phyloP scores from a whole-genome alignment of 495 filamentous ascomycete species.

The Hyaloscypha hepaticicola region DNA sequence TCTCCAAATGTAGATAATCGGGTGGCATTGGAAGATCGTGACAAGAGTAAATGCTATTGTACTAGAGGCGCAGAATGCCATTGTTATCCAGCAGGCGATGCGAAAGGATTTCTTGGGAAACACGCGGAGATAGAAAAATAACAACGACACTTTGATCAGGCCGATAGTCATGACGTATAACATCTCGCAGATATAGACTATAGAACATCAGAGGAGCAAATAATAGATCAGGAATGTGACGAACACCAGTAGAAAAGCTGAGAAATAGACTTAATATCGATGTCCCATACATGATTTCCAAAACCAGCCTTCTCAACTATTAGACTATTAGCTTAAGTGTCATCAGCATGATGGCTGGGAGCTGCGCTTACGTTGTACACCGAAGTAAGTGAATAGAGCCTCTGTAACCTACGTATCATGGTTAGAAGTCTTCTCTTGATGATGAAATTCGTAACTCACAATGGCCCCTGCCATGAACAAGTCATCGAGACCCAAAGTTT shows the following conservation, averaged over 20 bases:
- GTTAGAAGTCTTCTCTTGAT: not conserved
- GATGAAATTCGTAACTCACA: constrained; percentile 10
- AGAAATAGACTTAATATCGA: not conserved
- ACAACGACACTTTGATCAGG: constrained; percentile 30
- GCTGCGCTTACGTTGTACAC: constrained; percentile 21
- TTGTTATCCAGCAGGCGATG: constrained; percentile 20
- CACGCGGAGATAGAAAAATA: constrained; percentile 36
- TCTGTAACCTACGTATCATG: constrained; percentile 1
- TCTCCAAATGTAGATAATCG: constrained; percentile 26
- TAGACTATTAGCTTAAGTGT: constrained; percentile 9
- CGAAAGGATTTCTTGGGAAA: constrained; percentile 26
- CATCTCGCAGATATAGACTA: constrained; percentile 26
- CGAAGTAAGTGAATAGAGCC: not conserved
- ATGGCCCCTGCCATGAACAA: constrained; percentile 33
- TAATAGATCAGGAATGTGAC: not conserved
- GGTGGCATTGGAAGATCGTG: constrained; percentile 38
- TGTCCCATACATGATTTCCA: constrained; percentile 7
- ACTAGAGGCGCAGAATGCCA: constrained; percentile 2
- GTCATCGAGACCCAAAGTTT: constrained; percentile 36
- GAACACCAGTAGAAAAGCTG: constrained; percentile 5
- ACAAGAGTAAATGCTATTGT: constrained; percentile 29
- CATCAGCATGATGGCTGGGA: constrained; percentile 2
- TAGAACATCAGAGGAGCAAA: not conserved
- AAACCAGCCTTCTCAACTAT: constrained; percentile 11
- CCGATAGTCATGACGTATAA: constrained; percentile 31